Evolutionary conservation across 371 early-diverging fungal species (phyloP).

Genomic region (Mortierella sp.): DNA sequence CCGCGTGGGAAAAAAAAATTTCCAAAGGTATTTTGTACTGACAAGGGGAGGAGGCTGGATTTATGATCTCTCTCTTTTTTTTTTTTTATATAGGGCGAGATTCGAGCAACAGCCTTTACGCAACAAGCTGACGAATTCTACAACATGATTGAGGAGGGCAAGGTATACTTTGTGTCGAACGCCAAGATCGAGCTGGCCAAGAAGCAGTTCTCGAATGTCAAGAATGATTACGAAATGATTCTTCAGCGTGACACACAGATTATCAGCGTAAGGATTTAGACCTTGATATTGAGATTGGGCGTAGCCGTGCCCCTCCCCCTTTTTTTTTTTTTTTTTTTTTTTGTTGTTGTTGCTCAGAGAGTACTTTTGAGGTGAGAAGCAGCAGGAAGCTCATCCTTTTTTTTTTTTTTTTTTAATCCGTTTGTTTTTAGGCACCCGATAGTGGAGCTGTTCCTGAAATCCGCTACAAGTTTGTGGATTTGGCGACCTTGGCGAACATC

Average conservation of each 20-base stretch:
- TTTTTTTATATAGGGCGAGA: slow-evolving; percentile 76
- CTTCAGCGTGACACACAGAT: slow-evolving; percentile 79
- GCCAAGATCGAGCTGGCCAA: slow-evolving; percentile 88
- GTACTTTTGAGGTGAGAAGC: background rate
- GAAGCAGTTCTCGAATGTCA: slow-evolving; percentile 81
- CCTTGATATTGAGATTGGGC: no score
- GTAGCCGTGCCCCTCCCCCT: no score
- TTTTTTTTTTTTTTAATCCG: background rate
- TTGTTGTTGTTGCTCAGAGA: background rate
- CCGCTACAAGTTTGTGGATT: slow-evolving; percentile 73
- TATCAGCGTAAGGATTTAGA: slow-evolving; percentile 56
- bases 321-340: background rate
- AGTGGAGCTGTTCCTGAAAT: slow-evolving; percentile 71
- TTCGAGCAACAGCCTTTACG: slow-evolving; percentile 90
- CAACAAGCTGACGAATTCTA: slow-evolving; percentile 83
- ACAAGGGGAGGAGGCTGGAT: slow-evolving; percentile 1
- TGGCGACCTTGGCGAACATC: slow-evolving; percentile 58
- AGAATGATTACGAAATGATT: slow-evolving; percentile 94
- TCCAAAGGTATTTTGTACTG: background rate
- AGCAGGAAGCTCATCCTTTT: background rate
- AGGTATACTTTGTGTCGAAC: slow-evolving; percentile 87
- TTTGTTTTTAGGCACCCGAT: slow-evolving; percentile 67
- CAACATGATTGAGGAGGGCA: slow-evolving; percentile 78
- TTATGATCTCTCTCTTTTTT: slow-evolving; percentile 4
- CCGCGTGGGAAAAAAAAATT: background rate